Base-by-base conservation (phyloP, 1,139 yeast genomes). In the Keqinozyma sinolaborantium region DNA sequence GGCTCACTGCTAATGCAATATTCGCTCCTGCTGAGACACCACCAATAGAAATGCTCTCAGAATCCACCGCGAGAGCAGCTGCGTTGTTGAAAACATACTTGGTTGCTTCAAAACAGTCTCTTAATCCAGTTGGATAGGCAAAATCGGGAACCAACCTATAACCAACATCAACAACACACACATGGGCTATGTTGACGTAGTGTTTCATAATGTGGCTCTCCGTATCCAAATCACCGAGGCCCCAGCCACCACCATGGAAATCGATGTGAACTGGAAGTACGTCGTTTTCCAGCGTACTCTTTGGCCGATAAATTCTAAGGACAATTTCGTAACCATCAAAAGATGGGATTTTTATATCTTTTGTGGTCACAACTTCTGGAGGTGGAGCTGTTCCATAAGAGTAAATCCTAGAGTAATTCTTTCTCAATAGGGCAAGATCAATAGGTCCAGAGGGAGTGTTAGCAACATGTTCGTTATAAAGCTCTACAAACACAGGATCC, bases 241-340 rank as follows among this genome's bases (percentile, higher is more conserved):
- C 74, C 70, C 73, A 69, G 4, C 67, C 68, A 20, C 73, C 73
- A n/a, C 77, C 77, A 39, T 70, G 77, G 49, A 53, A 68, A 64
- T 70, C 69, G 11, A 69, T 43, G 21, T 61, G 56, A 23, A 64
- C 56, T 3, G 77, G 76, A 61, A 70, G 65, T 1, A 70, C 70
- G 5, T 44, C 49, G 3, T 36, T 52, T 1, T 72, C 73, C 14
- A 44, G 40, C 10, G 47, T 49, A 9, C 60, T 58, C 14, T 50
- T 44, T 7, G 73, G 74, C 19, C 56, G 53, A 39, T 65, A 68
- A 3, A 68, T 60, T 34, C 74, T 50, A 2, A 66, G 58, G 14
- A 61, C 50, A 3, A 52, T 55, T 5, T 47, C 54, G 8, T 40
- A 35, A 13, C 66, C 56, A 34, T 53, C 49, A 25, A 53, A 60